A percentile compares a stretch with the other conserved stretches of the same genome.
Conservation (phyloP, 352 stramenopile genomes). For the Paralagenidium karlingii region DNA sequence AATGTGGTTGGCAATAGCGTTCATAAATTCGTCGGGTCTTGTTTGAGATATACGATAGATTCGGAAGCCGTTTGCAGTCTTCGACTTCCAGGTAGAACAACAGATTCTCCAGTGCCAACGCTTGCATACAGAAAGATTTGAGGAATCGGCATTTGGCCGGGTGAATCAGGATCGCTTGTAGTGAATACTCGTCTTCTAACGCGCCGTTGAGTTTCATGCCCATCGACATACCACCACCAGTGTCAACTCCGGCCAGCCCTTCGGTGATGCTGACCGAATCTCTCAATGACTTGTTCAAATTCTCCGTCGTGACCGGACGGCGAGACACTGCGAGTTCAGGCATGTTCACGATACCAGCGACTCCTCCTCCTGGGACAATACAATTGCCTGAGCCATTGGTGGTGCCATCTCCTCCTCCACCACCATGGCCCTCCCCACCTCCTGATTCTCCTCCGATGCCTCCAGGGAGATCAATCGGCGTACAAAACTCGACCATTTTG, state of each 20-base stretch:
- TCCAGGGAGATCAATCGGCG: slow-evolving; percentile 11
- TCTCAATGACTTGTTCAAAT: no score
- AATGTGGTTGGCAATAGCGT: slow-evolving; percentile 40
- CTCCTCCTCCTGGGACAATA: no score
- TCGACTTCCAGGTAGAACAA: slow-evolving; percentile 80
- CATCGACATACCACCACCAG: no score
- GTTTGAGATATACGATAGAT: slow-evolving; percentile 68
- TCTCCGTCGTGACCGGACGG: no score
- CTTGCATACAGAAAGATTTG: slow-evolving; percentile 81
- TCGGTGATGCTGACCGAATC: no score
- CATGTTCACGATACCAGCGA: no score
- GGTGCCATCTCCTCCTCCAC: slow-evolving; percentile 6
- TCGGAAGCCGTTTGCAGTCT: slow-evolving; percentile 71
- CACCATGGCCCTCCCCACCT: slow-evolving; percentile 4
- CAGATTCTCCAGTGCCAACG: slow-evolving; percentile 64
- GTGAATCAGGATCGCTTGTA: slow-evolving; percentile 45
- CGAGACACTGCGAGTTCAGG: no score
- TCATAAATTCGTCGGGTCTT: slow-evolving; percentile 72
- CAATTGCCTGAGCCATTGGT: no score
- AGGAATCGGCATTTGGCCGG: slow-evolving; percentile 70
- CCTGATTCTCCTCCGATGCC: background rate
- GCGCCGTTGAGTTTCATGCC: slow-evolving; percentile 3
- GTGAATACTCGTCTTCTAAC: slow-evolving; percentile 39
- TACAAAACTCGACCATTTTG: slow-evolving; percentile 68
- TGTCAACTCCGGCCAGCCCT: no score